A percentile compares a stretch with the other conserved stretches of the same genome.
Evolutionary conservation across 2,329 filamentous ascomycete genomes (phyloP).

Genomic region (Pseudogymnoascus sp.): DNA sequence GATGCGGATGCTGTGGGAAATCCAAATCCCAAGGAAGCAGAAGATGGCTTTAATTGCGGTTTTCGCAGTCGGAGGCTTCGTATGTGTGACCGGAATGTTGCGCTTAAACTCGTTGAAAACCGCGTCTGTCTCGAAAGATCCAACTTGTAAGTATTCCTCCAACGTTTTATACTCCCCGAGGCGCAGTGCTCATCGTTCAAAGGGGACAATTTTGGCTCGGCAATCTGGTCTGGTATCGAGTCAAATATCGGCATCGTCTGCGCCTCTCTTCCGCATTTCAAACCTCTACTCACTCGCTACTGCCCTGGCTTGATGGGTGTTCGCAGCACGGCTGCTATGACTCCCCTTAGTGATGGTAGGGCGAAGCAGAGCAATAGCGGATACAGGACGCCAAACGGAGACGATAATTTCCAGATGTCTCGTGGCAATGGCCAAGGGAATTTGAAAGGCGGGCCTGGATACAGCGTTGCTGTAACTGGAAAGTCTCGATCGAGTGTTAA

Average conservation of each 20-base stretch:
- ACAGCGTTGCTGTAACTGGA: background rate
- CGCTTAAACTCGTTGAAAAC: conserved; percentile 14
- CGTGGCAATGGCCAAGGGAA: background rate
- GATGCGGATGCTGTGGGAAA: conserved; percentile 14
- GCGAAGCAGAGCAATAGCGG: background rate
- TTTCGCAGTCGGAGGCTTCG: conserved; percentile 21
- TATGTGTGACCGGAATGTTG: conserved; percentile 17
- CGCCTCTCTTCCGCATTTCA: background rate
- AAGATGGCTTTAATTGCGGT: conserved; percentile 18
- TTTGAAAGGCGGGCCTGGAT: background rate
- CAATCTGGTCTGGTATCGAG: conserved; percentile 2
- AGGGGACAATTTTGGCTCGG: conserved; percentile 2
- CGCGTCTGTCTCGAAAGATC: conserved; percentile 9
- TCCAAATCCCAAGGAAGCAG: conserved; percentile 17
- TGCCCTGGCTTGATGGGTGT: conserved; percentile 4
- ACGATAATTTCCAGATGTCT: background rate
- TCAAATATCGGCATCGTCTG: background rate
- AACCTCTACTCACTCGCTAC: conserved; percentile 1
- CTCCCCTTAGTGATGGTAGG: background rate
- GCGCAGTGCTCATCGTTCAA: background rate
- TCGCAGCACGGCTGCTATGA: conserved; percentile 1
- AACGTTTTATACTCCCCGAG: background rate
- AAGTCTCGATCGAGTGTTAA: conserved; percentile 5
- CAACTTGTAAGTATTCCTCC: conserved; percentile 7
- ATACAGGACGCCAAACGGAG: background rate